These are phyloP conservation scores for Phlyctochytrium arcticum DNA, from an alignment of 192 early-diverging fungal species.

Conservation along the genomic window DNA sequence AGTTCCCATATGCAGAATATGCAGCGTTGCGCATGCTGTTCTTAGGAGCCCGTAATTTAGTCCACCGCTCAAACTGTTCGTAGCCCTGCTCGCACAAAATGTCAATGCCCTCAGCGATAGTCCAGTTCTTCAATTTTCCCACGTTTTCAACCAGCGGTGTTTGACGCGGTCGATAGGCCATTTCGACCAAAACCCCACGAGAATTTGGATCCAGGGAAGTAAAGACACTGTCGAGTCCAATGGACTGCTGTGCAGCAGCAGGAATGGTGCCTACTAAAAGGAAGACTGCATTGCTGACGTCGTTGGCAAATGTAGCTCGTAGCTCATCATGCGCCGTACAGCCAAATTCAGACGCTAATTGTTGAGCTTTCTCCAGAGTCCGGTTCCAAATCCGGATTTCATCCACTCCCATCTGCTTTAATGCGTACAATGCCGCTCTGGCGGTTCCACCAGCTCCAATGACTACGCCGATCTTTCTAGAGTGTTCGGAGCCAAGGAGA, in stretches of 20 bases:
- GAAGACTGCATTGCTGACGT: conserved; percentile 44
- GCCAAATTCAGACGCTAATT: conserved; percentile 48
- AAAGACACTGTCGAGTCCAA: conserved; percentile 50
- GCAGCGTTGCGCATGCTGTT: too few relatives aligned
- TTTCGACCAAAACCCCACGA: conserved; percentile 78
- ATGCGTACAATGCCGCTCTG: conserved; percentile 83
- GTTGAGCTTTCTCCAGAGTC: conserved; percentile 67
- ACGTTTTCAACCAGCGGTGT: conserved; percentile 76
- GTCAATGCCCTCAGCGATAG: conserved; percentile 74
- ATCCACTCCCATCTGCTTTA: conserved; percentile 54
- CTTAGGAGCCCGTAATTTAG: conserved; percentile 37
- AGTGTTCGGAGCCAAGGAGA: background rate
- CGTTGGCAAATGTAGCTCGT: conserved; percentile 47
- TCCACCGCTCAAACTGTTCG: conserved; percentile 88
- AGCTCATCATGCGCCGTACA: conserved; percentile 43
- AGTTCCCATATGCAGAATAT: too few relatives aligned
- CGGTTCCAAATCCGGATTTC: conserved; percentile 84
- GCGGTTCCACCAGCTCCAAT: conserved; percentile 94
- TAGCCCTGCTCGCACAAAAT: conserved; percentile 90
- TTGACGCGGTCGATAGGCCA: conserved; percentile 85
- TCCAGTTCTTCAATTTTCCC: conserved; percentile 41
- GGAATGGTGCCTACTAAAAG: conserved; percentile 83
- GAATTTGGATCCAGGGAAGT: conserved; percentile 36
- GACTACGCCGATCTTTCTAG: conserved; percentile 63
- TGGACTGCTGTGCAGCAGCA: conserved; percentile 52